Evolutionary conservation across 1,139 yeast species (phyloP), one percentile per base, ranked within the genome.

Genomic region (Protomyces macrosporus): DNA sequence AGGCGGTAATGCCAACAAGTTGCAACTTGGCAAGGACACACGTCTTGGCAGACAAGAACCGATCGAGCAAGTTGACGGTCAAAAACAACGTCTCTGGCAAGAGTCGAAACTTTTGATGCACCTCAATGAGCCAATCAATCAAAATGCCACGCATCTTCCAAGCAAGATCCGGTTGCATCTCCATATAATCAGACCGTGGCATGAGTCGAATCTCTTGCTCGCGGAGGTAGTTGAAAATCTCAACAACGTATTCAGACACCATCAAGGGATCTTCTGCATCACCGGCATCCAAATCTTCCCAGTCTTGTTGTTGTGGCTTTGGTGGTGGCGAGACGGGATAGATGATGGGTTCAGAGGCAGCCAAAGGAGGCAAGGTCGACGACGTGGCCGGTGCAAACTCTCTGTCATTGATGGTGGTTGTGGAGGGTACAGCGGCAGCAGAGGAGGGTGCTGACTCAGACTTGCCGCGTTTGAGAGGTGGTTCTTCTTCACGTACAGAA

Each of bases 51-150:
- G 93, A 85, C 82, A 93, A 83, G 75, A 90, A 91, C 68, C 98
- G 79, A 76, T 93, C 98, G 87, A 91, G 87, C 65, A 90, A 79
- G 75, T 91, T 93, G 66, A 90, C 87, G 6, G 97, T 91, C 69
- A 93, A 79, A 73, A 86, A 91, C 67, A 93, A 79, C 9, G 97
- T 90, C 75, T 93, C 98, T 2, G 97, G 97, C 60, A 91, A 79
- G 69, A 93, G 78, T 68, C 95, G 82, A 76, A 91, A 91, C 72
- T 90, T 84, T 68, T 85, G 78, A 77, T 93, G 98, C 76, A 91
- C 91, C 73, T 90, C 96, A 40, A 90, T 91, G 73, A 93, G 80
- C 98, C 98, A 93, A 75, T 93, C 97, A 36, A 93, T 93, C 68
- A 93, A 78, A 61, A 91, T 89, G 58, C 90, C 89, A 70, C 98